Conservation (phyloP, 2,329 filamentous ascomycete species). For the Colletotrichum caudatum region DNA sequence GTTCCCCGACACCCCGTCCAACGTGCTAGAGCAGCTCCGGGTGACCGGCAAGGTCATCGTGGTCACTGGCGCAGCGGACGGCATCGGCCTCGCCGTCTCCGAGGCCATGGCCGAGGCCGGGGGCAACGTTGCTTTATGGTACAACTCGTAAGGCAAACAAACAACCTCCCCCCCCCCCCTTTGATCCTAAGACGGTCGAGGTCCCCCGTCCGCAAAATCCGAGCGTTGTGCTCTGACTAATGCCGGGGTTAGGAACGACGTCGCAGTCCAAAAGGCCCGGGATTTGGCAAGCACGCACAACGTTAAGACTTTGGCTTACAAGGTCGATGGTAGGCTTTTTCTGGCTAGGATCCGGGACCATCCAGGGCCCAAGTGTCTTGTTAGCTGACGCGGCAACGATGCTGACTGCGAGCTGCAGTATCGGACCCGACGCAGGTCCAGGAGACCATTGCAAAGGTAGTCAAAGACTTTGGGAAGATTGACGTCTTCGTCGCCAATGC, state of each 20-base stretch:
- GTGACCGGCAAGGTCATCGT: constrained; percentile 56
- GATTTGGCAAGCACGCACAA: constrained; percentile 50
- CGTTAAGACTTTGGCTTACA: constrained; percentile 56
- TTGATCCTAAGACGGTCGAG: not conserved
- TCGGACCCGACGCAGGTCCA: constrained; percentile 54
- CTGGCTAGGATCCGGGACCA: not conserved
- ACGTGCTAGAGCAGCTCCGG: constrained; percentile 59
- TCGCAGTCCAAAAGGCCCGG: constrained; percentile 52
- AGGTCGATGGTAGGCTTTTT: constrained; percentile 53
- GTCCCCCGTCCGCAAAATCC: not conserved
- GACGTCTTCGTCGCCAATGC: constrained; percentile 60
- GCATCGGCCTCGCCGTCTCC: constrained; percentile 58
- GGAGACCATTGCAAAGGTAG: constrained; percentile 50
- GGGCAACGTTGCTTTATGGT: constrained; percentile 56
- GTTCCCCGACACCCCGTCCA: constrained; percentile 54
- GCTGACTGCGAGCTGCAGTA: constrained; percentile 47
- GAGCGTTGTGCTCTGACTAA: not conserved
- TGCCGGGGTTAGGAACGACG: constrained; percentile 30
- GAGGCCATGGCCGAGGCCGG: constrained; percentile 61
- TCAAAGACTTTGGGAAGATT: constrained; percentile 55
- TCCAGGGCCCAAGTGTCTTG: not conserved
- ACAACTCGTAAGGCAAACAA: constrained; percentile 46
- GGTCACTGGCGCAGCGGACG: constrained; percentile 60
- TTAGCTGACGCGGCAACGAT: too few species aligned
- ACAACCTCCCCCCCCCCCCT: too few species aligned